Percentiles rank a stretch among this genome's conserved stretches.
Evolutionary conservation across 257 asterid genomes (phyloP).

Genomic region (Dorcoceras hygrometricum): DNA sequence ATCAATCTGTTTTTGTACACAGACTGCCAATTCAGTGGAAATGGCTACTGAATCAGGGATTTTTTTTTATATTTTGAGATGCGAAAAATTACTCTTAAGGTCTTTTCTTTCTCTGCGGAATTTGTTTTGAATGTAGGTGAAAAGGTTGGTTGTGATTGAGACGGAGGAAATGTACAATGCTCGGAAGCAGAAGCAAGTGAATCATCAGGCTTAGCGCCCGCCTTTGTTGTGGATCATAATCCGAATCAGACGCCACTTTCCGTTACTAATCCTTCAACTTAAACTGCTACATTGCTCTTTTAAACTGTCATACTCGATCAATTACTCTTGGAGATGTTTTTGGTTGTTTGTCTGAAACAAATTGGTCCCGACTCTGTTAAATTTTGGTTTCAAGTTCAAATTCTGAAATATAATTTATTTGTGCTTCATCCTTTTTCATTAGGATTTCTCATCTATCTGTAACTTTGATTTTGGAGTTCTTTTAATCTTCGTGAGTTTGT

Average conservation of each 20-base stretch:
- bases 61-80: not conserved
- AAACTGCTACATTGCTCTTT: not conserved
- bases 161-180: constrained; percentile 67
- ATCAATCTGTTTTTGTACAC: not conserved
- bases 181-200: constrained; percentile 56
- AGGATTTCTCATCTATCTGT: not conserved
- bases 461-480: too few relatives aligned
- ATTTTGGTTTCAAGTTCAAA: not conserved
- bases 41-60: not conserved
- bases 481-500: too few relatives aligned
- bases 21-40: not conserved
- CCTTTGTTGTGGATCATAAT: constrained; percentile 51
- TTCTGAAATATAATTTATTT: not conserved
- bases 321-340: not conserved
- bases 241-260: not conserved
- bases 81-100: not conserved
- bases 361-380: not conserved
- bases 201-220: constrained; percentile 62
- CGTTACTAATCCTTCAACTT: constrained; percentile 4
- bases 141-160: constrained; percentile 57
- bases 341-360: not conserved
- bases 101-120: not conserved
- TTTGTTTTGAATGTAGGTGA: constrained; percentile 40
- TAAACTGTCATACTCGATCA: not conserved
- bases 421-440: not conserved